Evolutionary conservation across 306 rosid species (phyloP), one percentile per base, ranked within the genome.

Genomic region (Malus sylvestris): DNA sequence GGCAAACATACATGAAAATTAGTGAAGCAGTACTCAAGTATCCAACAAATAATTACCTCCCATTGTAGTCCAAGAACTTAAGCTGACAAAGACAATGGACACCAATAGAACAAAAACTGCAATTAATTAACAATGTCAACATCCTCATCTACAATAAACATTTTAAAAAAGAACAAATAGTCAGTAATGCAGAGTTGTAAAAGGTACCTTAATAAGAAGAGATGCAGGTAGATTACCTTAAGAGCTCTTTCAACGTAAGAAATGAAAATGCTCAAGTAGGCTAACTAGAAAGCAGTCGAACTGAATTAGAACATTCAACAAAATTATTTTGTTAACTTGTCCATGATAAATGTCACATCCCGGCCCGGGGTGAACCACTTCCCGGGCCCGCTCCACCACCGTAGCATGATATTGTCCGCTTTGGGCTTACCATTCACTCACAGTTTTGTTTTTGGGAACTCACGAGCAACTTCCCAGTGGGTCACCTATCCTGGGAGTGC

Each of bases 21-120:
- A 85, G 86, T 27, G 88, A 76, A 67, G 76, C 78, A 57, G 73
- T 68, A 70, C 88, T 79, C 72, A 85, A 58, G 30, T 42, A 73
- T 18, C 88, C 88, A 4, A 82, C 82, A 19, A 85, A 82, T 15
- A 10, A 10, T 66, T 74, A 74, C 52, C 88, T 67, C 10, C 16
- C 10, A 10, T 63, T 14, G 45, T 70, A 63, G 23, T 85, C 79
- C 11, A 82, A 23, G 73, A 9, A 51, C 6, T 23, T 27, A 80
- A 4, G 68, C 86, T 77, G 32, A 72, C 58, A 30, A 73, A 45
- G 19, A 70, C 82, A 32, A 82, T 33, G 15, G 81, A 32, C 20
- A 25, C 65, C 20, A 79, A 79, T 27, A 85, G 15, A 19, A 71
- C 74, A 14, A 66, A 14, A 72, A 82, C 86, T 30, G 68, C 78